Base-by-base conservation (phyloP, 768 basidiomycete species). In the Solioccasus polychromus region DNA sequence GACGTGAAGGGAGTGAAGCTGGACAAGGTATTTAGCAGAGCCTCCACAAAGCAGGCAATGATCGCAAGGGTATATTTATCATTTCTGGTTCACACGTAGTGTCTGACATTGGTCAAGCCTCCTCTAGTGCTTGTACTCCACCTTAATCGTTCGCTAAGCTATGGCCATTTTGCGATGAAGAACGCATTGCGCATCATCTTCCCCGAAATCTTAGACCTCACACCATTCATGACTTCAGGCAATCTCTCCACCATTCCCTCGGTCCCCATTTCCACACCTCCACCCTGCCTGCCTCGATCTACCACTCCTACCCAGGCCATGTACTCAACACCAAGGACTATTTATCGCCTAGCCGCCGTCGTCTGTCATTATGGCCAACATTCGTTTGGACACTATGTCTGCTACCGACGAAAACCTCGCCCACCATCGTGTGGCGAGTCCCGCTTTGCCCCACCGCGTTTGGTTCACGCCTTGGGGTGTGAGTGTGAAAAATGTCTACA, bases 281-380 rank as follows among this genome's bases (percentile, higher is more conserved):
- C 79, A 8, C 75, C 77, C 1, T 61, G 59, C 29, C 58, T 73
- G 1, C 68, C 71, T 38, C 64, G 81, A 22, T 74, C 79, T 12
- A 71, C 73, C 1, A 82, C 79, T 1, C 79, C 79, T 1, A 80
- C 82, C 1, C 79, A 79, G 8, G 71, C 75, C 20, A 75, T 71
- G 24, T 77, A 77, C 47, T 63, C 74, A 22, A 57, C 66, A 2
- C 72, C 76, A n/a, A 71, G 81, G 35, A 84, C 82, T n/a, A 71
- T 94, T 28, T 98, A 98, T 66, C 80, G 92, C 36, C 78, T 98
- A 28, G 68, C 82, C 2, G 83, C 90, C 9, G 82, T 89, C 24
- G 92, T 98, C 14, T 92, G 92, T 55, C 95, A 98, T 66, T 95
- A 84, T 60, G 95, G 95, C 12, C 81, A 84, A 43, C 93, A 96